Conservation (phyloP, 345 rosid species). For the Lepidium aucheri region DNA sequence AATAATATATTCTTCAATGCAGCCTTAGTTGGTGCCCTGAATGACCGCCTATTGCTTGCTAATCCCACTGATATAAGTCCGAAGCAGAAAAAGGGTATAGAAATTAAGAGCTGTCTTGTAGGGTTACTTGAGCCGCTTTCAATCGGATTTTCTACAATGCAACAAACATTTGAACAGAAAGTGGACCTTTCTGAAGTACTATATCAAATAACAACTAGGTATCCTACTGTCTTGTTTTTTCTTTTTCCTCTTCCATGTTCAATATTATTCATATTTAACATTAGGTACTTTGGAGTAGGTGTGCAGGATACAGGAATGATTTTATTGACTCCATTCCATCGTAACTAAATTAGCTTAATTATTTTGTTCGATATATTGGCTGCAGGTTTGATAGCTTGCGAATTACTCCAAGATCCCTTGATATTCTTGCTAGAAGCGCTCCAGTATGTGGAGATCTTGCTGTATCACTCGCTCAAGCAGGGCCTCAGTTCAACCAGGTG, state of each 20-base stretch:
- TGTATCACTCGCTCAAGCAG: constrained; percentile 88
- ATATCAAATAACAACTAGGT: constrained; percentile 96
- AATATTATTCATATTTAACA: not conserved
- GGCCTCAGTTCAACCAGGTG: constrained; percentile 98
- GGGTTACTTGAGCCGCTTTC: constrained; percentile 98
- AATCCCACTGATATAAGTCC: constrained; percentile 82
- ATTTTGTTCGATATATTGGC: not conserved
- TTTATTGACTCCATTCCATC: not conserved
- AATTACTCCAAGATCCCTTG: constrained; percentile 89
- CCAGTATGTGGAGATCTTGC: constrained; percentile 98
- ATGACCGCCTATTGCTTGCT: constrained; percentile 80
- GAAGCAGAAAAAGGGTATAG: constrained; percentile 76
- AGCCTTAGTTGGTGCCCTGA: constrained; percentile 88
- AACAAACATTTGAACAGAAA: constrained; percentile 86
- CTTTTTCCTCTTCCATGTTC: not conserved
- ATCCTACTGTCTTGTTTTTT: constrained; percentile 4
- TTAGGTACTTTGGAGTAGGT: not conserved
- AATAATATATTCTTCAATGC: constrained; percentile 17
- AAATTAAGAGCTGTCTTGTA: constrained; percentile 86
- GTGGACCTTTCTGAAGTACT: constrained; percentile 82
- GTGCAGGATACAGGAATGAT: not conserved
- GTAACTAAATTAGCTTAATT: constrained; percentile 1
- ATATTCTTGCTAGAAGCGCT: constrained; percentile 82
- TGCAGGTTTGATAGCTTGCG: constrained; percentile 93
- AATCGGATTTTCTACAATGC: constrained; percentile 99